Base-by-base conservation (phyloP, 257 asterid genomes). In the Salvia miltiorrhiza region DNA sequence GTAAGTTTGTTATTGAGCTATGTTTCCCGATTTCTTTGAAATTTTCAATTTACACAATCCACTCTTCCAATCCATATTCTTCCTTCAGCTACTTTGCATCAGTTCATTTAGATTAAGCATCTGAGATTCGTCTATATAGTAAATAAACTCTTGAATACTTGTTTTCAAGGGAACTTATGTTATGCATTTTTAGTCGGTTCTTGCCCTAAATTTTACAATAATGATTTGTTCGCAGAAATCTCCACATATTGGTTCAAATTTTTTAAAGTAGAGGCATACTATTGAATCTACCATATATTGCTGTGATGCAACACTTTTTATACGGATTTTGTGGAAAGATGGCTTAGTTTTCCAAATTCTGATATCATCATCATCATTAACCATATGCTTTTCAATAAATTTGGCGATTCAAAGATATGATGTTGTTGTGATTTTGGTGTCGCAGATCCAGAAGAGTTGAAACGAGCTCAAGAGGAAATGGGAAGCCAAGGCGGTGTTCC, bases 391-490 rank as follows among this genome's bases (percentile, higher is more conserved):
- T 23, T 20, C 11, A 10, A 23, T 43, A 20, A 28, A 7, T 20
- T 43, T 9, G 59, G 47, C 40, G 53, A 59, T 65, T 45, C 24
- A 3, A 52, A 28, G 58, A 30, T 37, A 44, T 41, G 71, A 52
- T 16, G 41, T 71, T 45, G 41, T 71, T 45, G 9, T 33, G 39
- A 12, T 81, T 50, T 40, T 60, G 54, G 32, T 73, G 66, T 47
- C 24, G 19, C 87, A 90, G 99, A 93, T 78, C 82, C 99, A 1
- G 99, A 93, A 79, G 99, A 93, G 84, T 73, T 93, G 79, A 88
- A 79, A 77, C 86, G 90, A 54, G 97, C 97, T 45, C 97, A 93
- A 76, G 99, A 90, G 81, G 99, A 93, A 82, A 93, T 93, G 99
- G 92, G 97, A 82, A 78, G 37, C 85, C 97, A 93, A 78, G 98